A percentile compares a stretch with the other conserved stretches of the same genome.
These are phyloP conservation scores for Malus hybrid DNA, from an alignment of 331 rosid species.

Conservation along the genomic window DNA sequence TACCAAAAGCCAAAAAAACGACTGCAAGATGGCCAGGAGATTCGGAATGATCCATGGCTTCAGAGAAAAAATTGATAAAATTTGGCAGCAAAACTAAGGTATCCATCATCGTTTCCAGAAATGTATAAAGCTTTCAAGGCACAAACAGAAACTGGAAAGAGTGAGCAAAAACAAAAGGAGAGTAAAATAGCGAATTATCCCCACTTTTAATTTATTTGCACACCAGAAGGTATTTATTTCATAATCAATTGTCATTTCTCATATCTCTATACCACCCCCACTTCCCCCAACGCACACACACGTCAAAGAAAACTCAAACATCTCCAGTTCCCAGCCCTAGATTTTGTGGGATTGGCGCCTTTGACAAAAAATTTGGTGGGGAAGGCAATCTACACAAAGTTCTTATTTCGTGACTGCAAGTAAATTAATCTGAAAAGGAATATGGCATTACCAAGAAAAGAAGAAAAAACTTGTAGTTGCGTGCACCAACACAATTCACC, in stretches of 20 bases:
- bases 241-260: neutral
- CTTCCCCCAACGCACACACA: too few relatives aligned
- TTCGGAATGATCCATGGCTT: constrained; percentile 46
- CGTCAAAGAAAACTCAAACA: too few relatives aligned
- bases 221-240: neutral
- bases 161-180: constrained; percentile 15
- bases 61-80: constrained; percentile 67
- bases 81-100: constrained; percentile 74
- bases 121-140: constrained; percentile 60
- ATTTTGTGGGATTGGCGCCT: neutral
- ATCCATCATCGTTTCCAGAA: constrained; percentile 79
- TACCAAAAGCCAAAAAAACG: constrained; percentile 74
- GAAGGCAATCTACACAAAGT: neutral
- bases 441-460: constrained; percentile 67
- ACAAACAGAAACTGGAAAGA: neutral
- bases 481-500: constrained; percentile 91
- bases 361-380: neutral
- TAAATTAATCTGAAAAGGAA: neutral
- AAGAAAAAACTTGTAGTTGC: constrained; percentile 85
- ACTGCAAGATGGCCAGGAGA: constrained; percentile 70
- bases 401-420: neutral
- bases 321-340: neutral
- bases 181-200: neutral
- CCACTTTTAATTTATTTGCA: neutral
- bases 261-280: neutral